A percentile compares a stretch with the other conserved stretches of the same genome.
Conservation (phyloP, 768 basidiomycete genomes). For the Nidularia sp. region DNA sequence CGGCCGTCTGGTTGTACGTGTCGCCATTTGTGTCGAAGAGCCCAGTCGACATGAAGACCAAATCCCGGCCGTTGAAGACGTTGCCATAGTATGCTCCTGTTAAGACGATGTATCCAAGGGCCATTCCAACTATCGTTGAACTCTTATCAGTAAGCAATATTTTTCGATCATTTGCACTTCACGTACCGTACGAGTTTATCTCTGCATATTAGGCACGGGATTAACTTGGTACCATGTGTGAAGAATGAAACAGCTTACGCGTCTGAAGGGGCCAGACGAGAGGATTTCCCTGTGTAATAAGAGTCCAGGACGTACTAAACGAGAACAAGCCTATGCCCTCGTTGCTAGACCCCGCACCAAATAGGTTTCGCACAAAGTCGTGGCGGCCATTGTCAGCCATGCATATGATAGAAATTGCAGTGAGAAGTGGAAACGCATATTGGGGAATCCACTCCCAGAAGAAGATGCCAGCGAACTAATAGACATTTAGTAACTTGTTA, state of each 20-base stretch:
- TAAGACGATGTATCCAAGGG: conserved; percentile 38
- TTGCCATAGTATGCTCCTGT: conserved; percentile 38
- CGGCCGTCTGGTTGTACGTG: conserved; percentile 36
- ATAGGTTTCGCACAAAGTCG: conserved; percentile 33
- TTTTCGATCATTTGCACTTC: conserved; percentile 46
- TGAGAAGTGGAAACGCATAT: conserved; percentile 20
- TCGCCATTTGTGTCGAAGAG: conserved; percentile 32
- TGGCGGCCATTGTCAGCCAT: conserved; percentile 42
- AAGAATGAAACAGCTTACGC: conserved; percentile 22
- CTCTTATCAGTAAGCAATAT: conserved; percentile 33
- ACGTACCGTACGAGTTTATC: conserved; percentile 37
- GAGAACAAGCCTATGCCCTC: conserved; percentile 47
- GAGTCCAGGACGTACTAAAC: conserved; percentile 46
- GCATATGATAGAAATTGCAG: conserved; percentile 47
- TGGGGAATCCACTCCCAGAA: conserved; percentile 36
- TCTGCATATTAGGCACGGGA: conserved; percentile 13
- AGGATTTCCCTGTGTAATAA: conserved; percentile 51
- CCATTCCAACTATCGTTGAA: conserved; percentile 37
- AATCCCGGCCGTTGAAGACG: conserved; percentile 37
- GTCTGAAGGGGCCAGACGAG: conserved; percentile 55
- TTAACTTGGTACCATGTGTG: too few species aligned
- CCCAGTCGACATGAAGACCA: conserved; percentile 45
- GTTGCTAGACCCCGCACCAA: conserved; percentile 44
- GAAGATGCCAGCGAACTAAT: conserved; percentile 19
- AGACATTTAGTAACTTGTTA: neutral